Conservation (phyloP, 2,329 filamentous ascomycete genomes). For the Trichoderma atrobrunneum region DNA sequence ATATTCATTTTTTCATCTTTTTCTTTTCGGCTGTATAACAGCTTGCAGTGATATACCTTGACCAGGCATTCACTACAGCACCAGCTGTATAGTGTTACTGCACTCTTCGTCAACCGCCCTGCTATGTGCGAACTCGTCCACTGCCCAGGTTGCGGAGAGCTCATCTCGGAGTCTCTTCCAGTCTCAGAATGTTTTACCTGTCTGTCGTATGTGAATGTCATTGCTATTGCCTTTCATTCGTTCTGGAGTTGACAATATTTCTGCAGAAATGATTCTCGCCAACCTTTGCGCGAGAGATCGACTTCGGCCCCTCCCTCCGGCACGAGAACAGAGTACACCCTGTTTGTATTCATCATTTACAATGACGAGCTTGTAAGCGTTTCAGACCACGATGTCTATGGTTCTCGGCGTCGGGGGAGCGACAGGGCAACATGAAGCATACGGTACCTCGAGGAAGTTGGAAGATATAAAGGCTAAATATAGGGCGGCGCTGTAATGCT, state of each 20-base stretch:
- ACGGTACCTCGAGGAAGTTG: accelerated
- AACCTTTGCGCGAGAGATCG: neutral
- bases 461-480: neutral
- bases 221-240: accelerated
- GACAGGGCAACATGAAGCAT: neutral
- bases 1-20: neutral
- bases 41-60: too few species aligned
- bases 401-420: neutral
- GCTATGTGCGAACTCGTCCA: constrained; percentile 18
- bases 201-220: constrained; percentile 11
- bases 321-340: neutral
- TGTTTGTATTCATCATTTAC: neutral
- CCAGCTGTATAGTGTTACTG: neutral
- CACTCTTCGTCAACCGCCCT: neutral
- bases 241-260: neutral
- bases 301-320: neutral
- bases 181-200: constrained; percentile 25
- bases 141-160: constrained; percentile 24
- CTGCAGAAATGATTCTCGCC: neutral
- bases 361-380: neutral
- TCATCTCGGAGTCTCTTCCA: constrained; percentile 21
- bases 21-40: neutral
- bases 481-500: neutral
- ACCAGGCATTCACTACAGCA: neutral
- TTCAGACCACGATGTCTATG: neutral